Evolutionary conservation across 2,329 filamentous ascomycete genomes (phyloP).

Genomic region (Mycosphaerelloides madeirae): DNA sequence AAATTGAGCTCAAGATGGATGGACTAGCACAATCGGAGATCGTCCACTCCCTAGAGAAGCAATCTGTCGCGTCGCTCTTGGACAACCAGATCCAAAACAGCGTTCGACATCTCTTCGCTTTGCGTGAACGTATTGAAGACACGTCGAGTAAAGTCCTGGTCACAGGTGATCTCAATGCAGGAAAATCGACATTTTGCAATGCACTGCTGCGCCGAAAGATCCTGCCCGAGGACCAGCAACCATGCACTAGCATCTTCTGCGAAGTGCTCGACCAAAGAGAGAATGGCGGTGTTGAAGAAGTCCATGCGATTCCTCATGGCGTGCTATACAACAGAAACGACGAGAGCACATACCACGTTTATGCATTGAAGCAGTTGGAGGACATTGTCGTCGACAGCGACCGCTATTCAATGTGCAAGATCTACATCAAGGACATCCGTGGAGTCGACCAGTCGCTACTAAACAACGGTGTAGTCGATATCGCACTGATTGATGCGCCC

Average conservation of each 20-base stretch:
- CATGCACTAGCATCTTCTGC: constrained; percentile 97
- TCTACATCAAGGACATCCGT: constrained; percentile 88
- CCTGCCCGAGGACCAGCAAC: constrained; percentile 92
- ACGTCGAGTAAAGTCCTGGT: constrained; percentile 95
- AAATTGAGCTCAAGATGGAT: constrained; percentile 88
- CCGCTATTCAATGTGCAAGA: constrained; percentile 89
- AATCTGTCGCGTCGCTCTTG: constrained; percentile 80
- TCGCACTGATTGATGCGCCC: constrained; percentile 93
- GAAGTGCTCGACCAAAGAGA: constrained; percentile 90
- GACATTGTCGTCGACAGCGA: constrained; percentile 85
- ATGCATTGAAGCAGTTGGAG: constrained; percentile 70
- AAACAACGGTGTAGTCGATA: constrained; percentile 97
- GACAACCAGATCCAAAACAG: constrained; percentile 94
- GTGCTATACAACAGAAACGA: constrained; percentile 78
- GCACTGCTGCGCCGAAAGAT: constrained; percentile 89
- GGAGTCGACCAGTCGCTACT: constrained; percentile 87
- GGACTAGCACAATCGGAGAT: constrained; percentile 80
- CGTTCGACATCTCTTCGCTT: constrained; percentile 78
- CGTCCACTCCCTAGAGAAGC: constrained; percentile 90
- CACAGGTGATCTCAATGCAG: constrained; percentile 92
- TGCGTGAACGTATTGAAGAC: constrained; percentile 93
- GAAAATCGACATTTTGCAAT: constrained; percentile 98
- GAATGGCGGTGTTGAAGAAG: constrained; percentile 87
- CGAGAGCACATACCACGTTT: constrained; percentile 91
- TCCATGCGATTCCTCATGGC: constrained; percentile 87